These are phyloP conservation scores for Sanguinoderma infundibulare DNA, from an alignment of 1,284 basidiomycete genomes.

Conservation along the genomic window DNA sequence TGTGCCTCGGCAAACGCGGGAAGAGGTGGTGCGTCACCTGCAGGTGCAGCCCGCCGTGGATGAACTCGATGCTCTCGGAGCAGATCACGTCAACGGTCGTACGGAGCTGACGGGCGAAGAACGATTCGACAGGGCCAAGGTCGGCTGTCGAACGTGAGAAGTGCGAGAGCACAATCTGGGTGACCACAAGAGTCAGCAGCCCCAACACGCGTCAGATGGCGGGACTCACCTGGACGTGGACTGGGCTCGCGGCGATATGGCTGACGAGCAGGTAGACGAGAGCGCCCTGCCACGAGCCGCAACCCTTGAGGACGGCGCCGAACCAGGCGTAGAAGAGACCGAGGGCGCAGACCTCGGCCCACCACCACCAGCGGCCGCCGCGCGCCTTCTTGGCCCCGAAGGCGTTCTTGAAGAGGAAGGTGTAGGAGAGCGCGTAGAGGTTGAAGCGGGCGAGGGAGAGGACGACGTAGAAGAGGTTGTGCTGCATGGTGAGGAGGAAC, in stretches of 20 bases:
- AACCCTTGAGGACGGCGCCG: slow-evolving; percentile 62
- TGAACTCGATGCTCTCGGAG: slow-evolving; percentile 80
- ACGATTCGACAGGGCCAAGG: slow-evolving; percentile 90
- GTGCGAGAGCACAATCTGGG: slow-evolving; percentile 95
- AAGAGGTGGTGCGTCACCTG: slow-evolving; percentile 98
- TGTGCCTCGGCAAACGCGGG: slow-evolving; percentile 94
- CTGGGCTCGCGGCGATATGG: slow-evolving; percentile 81
- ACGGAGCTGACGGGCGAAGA: slow-evolving; percentile 91
- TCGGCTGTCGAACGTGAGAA: slow-evolving; percentile 96
- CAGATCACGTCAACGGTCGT: slow-evolving; percentile 97
- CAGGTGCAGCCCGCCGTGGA: slow-evolving; percentile 94
- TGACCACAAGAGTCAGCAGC: slow-evolving; percentile 1
- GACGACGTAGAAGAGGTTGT: slow-evolving; percentile 92
- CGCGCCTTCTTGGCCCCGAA: slow-evolving; percentile 61
- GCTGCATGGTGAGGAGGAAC: slow-evolving; percentile 80
- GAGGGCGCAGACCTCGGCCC: slow-evolving; percentile 72
- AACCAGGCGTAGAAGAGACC: slow-evolving; percentile 86
- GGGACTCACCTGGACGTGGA: slow-evolving; percentile 77
- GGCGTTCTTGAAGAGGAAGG: slow-evolving; percentile 69
- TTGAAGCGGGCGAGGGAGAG: slow-evolving; percentile 96
- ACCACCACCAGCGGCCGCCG: slow-evolving; percentile 75
- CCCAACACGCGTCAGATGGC: neutral
- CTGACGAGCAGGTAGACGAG: slow-evolving; percentile 79
- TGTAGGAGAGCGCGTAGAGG: slow-evolving; percentile 90
- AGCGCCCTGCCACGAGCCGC: slow-evolving; percentile 69